phyloP scores from a whole-genome alignment of 1,284 basidiomycete species.

The Malassezia psittaci region DNA sequence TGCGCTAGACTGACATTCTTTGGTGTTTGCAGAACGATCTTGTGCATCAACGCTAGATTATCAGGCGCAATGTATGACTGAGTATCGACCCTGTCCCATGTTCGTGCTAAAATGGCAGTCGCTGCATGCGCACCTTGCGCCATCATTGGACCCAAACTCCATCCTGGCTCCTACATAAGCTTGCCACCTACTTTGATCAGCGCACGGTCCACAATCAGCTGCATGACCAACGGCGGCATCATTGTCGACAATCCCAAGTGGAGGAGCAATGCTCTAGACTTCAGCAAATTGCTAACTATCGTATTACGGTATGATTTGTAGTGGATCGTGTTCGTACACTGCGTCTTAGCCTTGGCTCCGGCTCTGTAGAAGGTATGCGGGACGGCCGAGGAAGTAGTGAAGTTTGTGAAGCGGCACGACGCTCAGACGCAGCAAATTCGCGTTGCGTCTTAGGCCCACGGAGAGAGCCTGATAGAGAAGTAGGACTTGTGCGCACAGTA shows the following conservation, averaged over 20 bases:
- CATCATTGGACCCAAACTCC: constrained; percentile 56
- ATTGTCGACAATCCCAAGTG: neutral
- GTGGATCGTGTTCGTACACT: neutral
- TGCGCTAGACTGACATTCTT: constrained; percentile 26
- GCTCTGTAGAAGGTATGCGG: neutral
- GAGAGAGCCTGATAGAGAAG: neutral
- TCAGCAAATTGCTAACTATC: no score
- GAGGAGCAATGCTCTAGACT: no score
- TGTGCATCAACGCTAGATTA: constrained; percentile 37
- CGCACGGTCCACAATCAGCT: constrained; percentile 34
- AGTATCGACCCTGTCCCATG: constrained; percentile 6
- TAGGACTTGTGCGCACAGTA: neutral
- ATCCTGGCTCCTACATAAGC: constrained; percentile 49
- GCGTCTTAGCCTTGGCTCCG: neutral
- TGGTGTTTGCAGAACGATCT: constrained; percentile 40
- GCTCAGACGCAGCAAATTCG: neutral
- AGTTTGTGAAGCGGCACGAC: neutral
- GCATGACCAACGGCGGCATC: constrained; percentile 38
- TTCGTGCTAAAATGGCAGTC: constrained; percentile 43
- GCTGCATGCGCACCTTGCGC: constrained; percentile 55
- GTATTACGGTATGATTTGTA: no score
- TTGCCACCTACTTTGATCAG: constrained; percentile 16
- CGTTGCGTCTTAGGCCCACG: neutral
- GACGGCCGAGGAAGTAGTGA: constrained; percentile 3
- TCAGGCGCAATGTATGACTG: constrained; percentile 21